Evolutionary conservation across 2,329 filamentous ascomycete genomes (phyloP).

Genomic region (Diplocarpon mali): DNA sequence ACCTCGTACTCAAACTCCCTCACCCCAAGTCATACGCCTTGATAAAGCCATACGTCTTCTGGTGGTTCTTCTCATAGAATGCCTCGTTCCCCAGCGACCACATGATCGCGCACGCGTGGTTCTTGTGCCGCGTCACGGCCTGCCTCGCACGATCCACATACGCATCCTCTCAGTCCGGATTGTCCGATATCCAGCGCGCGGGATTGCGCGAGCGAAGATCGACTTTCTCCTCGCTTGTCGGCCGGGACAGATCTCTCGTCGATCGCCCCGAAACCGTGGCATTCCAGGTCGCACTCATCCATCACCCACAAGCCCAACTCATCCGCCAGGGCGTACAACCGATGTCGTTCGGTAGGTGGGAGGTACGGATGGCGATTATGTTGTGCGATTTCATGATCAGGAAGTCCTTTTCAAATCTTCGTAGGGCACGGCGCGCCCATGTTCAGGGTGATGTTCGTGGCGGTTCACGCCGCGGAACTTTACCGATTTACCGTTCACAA

Average conservation of each 20-base stretch:
- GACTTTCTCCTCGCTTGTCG: conserved; percentile 30
- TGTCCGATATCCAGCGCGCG: conserved; percentile 39
- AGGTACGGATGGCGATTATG: conserved; percentile 58
- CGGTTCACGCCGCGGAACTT: conserved; percentile 44
- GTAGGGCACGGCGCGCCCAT: conserved; percentile 40
- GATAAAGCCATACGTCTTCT: conserved; percentile 43
- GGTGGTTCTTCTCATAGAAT: conserved; percentile 44
- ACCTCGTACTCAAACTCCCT: conserved; percentile 18
- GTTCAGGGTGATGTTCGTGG: conserved; percentile 57
- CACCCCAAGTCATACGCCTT: conserved; percentile 34
- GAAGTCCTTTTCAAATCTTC: conserved; percentile 41
- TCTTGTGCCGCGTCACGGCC: conserved; percentile 43
- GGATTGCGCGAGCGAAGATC: conserved; percentile 35
- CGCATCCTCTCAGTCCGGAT: conserved; percentile 37
- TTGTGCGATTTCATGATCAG: conserved; percentile 47
- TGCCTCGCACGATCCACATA: conserved; percentile 47
- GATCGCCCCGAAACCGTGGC: conserved; percentile 38
- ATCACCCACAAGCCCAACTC: conserved; percentile 55
- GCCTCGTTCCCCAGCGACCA: conserved; percentile 50
- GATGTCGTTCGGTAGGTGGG: conserved; percentile 54
- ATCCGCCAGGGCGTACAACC: conserved; percentile 50
- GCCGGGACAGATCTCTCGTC: conserved; percentile 17
- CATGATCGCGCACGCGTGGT: conserved; percentile 44
- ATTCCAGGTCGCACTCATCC: conserved; percentile 44
- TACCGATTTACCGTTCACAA: conserved; percentile 43